Evolutionary conservation across 1,284 basidiomycete species (phyloP).

Genomic region (Macrocystidia cucumis): DNA sequence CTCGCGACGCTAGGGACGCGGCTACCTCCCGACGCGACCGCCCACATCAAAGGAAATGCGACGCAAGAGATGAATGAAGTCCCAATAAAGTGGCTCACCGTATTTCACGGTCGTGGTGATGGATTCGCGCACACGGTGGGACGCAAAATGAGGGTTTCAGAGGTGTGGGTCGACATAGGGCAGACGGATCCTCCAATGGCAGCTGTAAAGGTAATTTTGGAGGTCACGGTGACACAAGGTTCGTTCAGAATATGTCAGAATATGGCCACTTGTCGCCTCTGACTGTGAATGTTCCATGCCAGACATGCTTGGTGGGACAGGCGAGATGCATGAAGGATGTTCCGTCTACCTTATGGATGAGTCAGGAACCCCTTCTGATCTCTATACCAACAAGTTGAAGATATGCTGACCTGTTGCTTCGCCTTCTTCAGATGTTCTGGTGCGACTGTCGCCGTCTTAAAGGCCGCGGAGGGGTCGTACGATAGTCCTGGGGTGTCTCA

Average conservation of each 20-base stretch:
- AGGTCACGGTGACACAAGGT: conserved; percentile 40
- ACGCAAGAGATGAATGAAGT: conserved; percentile 25
- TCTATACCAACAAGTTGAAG: conserved; percentile 2
- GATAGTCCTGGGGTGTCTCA: conserved; percentile 29
- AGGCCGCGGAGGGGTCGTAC: conserved; percentile 15
- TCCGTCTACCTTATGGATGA: conserved; percentile 37
- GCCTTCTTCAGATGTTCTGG: conserved; percentile 20
- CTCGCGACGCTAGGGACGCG: too few relatives aligned
- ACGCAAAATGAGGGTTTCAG: conserved; percentile 21
- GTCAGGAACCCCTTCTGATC: conserved; percentile 21
- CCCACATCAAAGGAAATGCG: conserved; percentile 26
- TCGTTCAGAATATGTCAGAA: conserved; percentile 3
- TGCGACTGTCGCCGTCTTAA: conserved; percentile 19
- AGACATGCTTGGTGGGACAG: conserved; percentile 41
- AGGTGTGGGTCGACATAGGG: conserved; percentile 31
- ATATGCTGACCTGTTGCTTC: background rate
- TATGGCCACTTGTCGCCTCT: background rate
- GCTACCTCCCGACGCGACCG: conserved; percentile 13
- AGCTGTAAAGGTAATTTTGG: conserved; percentile 34
- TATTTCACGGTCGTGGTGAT: conserved; percentile 20
- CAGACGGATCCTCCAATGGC: conserved; percentile 24
- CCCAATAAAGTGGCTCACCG: conserved; percentile 25
- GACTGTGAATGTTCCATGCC: conserved; percentile 1
- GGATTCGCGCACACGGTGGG: conserved; percentile 23
- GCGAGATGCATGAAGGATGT: conserved; percentile 38